Evolutionary conservation across 257 asterid genomes (phyloP).

Genomic region (Pogostemon cablin): DNA sequence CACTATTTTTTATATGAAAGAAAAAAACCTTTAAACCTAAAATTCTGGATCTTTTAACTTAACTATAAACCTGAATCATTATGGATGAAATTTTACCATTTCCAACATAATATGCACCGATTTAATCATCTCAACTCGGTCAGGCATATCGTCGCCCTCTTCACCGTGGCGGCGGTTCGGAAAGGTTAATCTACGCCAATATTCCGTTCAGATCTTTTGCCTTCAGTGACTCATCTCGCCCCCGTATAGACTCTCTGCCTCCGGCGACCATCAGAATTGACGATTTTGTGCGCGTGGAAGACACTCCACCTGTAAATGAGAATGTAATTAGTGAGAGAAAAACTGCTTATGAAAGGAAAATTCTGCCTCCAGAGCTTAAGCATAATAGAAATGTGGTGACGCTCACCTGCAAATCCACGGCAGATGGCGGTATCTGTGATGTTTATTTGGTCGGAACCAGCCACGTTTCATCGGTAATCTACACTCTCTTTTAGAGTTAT

Average conservation of each 20-base stretch:
- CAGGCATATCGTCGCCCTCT: slow-evolving; percentile 9
- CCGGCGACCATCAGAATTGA: slow-evolving; percentile 41
- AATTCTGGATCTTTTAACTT: too few relatives aligned
- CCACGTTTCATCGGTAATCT: slow-evolving; percentile 76
- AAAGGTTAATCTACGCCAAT: slow-evolving; percentile 30
- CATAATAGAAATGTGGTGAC: slow-evolving; percentile 50
- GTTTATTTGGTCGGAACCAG: slow-evolving; percentile 89
- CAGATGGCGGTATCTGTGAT: slow-evolving; percentile 78
- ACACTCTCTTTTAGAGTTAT: not conserved
- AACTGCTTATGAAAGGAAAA: slow-evolving; percentile 46
- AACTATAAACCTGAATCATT: too few relatives aligned
- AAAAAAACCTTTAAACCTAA: too few relatives aligned
- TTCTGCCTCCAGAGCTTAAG: slow-evolving; percentile 65
- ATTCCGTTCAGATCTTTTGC: slow-evolving; percentile 31
- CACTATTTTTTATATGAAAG: too few relatives aligned
- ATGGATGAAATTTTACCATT: too few relatives aligned
- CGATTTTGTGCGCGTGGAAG: slow-evolving; percentile 54
- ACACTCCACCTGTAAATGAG: slow-evolving; percentile 31
- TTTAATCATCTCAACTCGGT: slow-evolving; percentile 26
- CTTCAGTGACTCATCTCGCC: slow-evolving; percentile 21
- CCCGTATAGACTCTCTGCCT: slow-evolving; percentile 45
- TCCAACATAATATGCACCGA: slow-evolving; percentile 27
- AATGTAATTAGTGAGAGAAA: slow-evolving; percentile 23
- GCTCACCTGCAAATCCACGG: slow-evolving; percentile 74
- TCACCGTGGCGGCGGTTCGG: slow-evolving; percentile 23